These are phyloP conservation scores for Cytospora piceae DNA, from an alignment of 2,329 filamentous ascomycete species.

Conservation along the genomic window DNA sequence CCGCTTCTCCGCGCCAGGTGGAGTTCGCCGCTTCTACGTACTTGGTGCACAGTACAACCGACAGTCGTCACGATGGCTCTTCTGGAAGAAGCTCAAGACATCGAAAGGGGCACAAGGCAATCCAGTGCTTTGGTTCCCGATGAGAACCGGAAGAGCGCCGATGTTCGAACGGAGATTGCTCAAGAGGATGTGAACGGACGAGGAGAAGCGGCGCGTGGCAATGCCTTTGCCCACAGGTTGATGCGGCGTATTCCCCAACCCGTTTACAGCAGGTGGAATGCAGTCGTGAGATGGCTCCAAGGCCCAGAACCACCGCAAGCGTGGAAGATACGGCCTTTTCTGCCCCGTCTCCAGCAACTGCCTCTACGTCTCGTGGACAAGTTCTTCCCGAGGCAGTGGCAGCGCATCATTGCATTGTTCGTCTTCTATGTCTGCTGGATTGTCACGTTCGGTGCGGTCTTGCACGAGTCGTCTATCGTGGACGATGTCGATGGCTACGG, in stretches of 20 bases:
- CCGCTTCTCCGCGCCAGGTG: not conserved
- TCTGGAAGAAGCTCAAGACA: constrained; percentile 4
- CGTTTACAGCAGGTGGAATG: constrained; percentile 1
- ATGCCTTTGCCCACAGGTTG: constrained; percentile 8
- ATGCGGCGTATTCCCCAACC: constrained; percentile 12
- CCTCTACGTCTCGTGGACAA: constrained; percentile 25
- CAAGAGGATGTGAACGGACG: constrained; percentile 1
- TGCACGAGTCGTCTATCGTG: constrained; percentile 23
- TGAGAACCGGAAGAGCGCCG: constrained; percentile 10
- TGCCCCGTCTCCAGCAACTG: constrained; percentile 26
- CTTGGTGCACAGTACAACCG: constrained; percentile 4
- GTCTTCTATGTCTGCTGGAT: constrained; percentile 30
- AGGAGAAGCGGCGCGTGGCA: not conserved
- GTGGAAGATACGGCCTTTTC: constrained; percentile 26
- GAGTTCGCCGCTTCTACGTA: not conserved
- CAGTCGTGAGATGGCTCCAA: constrained; percentile 10
- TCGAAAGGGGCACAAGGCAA: constrained; percentile 22
- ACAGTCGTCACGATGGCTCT: constrained; percentile 19
- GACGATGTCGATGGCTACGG: constrained; percentile 25
- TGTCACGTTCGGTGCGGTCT: constrained; percentile 23
- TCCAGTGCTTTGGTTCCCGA: not conserved
- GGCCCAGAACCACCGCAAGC: constrained; percentile 13
- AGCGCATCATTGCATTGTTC: constrained; percentile 14
- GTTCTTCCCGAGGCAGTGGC: constrained; percentile 25
- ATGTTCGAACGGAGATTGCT: constrained; percentile 8